Evolutionary conservation across 805 yeast species (phyloP), one percentile per base, ranked within the genome.

Genomic region (Saccharomycopsis fodiens): DNA sequence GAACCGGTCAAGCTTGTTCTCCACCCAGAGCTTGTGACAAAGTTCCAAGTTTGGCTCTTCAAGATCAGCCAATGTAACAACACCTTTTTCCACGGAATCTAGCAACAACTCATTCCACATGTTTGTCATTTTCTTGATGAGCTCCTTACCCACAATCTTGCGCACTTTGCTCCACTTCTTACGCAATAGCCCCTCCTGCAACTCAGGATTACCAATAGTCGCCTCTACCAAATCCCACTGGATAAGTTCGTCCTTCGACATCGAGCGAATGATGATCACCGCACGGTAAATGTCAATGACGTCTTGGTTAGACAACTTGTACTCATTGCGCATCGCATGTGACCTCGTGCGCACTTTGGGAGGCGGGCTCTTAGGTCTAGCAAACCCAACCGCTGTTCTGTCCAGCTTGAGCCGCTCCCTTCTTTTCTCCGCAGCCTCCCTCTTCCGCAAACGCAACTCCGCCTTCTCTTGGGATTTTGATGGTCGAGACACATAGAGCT

Each of bases 91-190:
- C 19, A 85, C 78, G 0, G 79, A 81, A 34, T 65, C 63, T 30
- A 79, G 54, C 20, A 88, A 71, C 17, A 85, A 69, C 17, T 67
- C 68, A 55, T 85, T 91, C 81, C 93, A 89, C 10, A 70, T 69
- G 39, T 69, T 68, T 40, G 69, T 64, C 16, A 36, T 16, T 30
- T 72, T 72, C 36, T 71, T 73, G 36, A 83, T 66, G 0, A 80
- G 83, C 42, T 72, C 68, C 13, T 64, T 61, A 0, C 93, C 93
- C 32, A 81, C 75, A 72, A 50, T 73, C 69, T 54, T 67, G 36
- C 85, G 70, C 6, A 84, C 69, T 16, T 74, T 67, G 1, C 82
- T 76, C 96, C 96, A 89, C 48, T 75, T 79, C 42, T 76, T 74
- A 51, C 70, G 72, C 22, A 82, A 62, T 8, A 69, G 65, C 1